phyloP scores from a whole-genome alignment of 768 basidiomycete species.

The Mycena capillaripes region DNA sequence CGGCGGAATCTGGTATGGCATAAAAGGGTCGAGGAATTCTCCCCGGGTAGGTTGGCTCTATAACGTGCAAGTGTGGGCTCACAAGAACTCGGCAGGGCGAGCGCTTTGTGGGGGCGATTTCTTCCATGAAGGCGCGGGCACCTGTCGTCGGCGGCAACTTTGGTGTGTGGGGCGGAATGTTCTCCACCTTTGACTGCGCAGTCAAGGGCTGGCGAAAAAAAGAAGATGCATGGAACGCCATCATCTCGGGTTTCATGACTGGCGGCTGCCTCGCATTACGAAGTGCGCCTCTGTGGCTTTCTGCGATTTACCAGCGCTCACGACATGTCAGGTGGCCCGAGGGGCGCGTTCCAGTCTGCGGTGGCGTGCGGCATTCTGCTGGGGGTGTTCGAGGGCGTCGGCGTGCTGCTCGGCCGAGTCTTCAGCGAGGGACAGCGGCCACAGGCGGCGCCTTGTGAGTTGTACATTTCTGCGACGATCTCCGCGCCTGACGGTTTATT shows the following conservation, averaged over 20 bases:
- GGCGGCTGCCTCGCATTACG: slow-evolving; percentile 95
- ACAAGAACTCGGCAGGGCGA: slow-evolving; percentile 75
- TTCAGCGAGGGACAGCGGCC: slow-evolving; percentile 82
- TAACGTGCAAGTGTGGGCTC: slow-evolving; percentile 18
- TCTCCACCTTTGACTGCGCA: slow-evolving; percentile 98
- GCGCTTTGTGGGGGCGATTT: slow-evolving; percentile 92
- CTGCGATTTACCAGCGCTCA: slow-evolving; percentile 7
- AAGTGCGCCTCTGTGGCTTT: slow-evolving; percentile 78
- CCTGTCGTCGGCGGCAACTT: slow-evolving; percentile 99
- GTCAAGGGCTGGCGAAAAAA: slow-evolving; percentile 98
- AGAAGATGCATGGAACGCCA: slow-evolving; percentile 99
- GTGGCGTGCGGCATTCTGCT: slow-evolving; percentile 96
- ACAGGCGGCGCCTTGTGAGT: slow-evolving; percentile 84
- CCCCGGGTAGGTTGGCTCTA: slow-evolving; percentile 75
- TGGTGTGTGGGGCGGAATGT: slow-evolving; percentile 97
- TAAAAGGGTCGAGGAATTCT: slow-evolving; percentile 97
- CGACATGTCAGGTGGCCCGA: slow-evolving; percentile 82
- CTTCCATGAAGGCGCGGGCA: slow-evolving; percentile 97
- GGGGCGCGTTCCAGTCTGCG: slow-evolving; percentile 91
- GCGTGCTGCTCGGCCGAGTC: slow-evolving; percentile 90
- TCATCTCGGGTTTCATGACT: slow-evolving; percentile 98
- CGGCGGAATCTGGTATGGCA: slow-evolving; percentile 98
- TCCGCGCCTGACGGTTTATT: slow-evolving; percentile 14
- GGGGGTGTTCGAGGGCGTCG: slow-evolving; percentile 95
- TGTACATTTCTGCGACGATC: neutral